These are phyloP conservation scores for Fraxinus albicans DNA, from an alignment of 305 asterid species.

Conservation along the genomic window DNA sequence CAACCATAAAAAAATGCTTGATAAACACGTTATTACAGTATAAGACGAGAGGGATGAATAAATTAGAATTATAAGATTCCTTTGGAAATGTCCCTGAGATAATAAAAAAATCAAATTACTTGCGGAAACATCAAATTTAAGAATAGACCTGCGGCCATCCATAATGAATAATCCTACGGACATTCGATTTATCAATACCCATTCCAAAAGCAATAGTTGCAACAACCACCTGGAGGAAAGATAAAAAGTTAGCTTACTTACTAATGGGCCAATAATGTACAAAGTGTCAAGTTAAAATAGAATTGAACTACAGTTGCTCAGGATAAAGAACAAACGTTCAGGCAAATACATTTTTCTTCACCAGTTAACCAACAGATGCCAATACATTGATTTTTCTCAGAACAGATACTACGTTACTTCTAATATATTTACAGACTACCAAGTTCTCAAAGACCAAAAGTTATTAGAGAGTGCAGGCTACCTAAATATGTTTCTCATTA, in stretches of 20 bases:
- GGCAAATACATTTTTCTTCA: constrained; percentile 7
- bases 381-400: constrained; percentile 1
- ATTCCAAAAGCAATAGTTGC: constrained; percentile 88
- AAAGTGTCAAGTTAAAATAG: neutral
- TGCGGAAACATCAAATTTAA: neutral
- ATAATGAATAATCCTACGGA: constrained; percentile 74
- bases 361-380: neutral
- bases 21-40: constrained; percentile 2
- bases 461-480: neutral
- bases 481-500: neutral
- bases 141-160: constrained; percentile 86
- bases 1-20: constrained; percentile 14
- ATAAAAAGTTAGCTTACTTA: constrained; percentile 13
- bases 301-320: neutral
- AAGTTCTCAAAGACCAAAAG: constrained; percentile 7
- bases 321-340: neutral
- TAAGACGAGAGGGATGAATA: constrained; percentile 1
- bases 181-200: constrained; percentile 79
- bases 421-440: constrained; percentile 7
- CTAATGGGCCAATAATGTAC: neutral
- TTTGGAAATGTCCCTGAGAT: constrained; percentile 1
- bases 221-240: constrained; percentile 61
- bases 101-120: constrained; percentile 1
- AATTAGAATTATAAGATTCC: neutral
- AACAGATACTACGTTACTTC: constrained; percentile 9